phyloP scores from a whole-genome alignment of 2,329 filamentous ascomycete genomes.

The Aspergillus neotritici region DNA sequence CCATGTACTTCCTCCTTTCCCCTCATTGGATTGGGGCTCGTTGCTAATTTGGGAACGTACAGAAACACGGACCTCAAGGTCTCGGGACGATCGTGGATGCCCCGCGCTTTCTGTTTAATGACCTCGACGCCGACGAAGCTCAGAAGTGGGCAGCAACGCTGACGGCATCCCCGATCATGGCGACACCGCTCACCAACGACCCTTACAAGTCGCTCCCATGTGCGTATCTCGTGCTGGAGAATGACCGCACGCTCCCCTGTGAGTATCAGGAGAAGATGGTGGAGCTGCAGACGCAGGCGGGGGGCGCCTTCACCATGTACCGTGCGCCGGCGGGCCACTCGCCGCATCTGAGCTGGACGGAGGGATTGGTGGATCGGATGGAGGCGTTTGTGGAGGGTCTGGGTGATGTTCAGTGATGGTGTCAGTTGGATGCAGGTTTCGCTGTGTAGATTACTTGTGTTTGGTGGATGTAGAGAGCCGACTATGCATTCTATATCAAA shows the following conservation, averaged over 20 bases:
- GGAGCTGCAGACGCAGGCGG: slow-evolving; percentile 14
- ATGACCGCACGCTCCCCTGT: slow-evolving; percentile 24
- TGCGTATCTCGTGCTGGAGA: slow-evolving; percentile 29
- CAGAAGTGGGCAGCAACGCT: slow-evolving; percentile 20
- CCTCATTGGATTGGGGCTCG: fast-evolving
- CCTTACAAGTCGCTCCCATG: slow-evolving; percentile 28
- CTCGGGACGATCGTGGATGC: slow-evolving; percentile 21
- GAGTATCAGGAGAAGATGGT: slow-evolving; percentile 31
- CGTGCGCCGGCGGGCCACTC: slow-evolving; percentile 24
- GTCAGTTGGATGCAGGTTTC: too few relatives aligned
- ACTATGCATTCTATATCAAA: too few relatives aligned
- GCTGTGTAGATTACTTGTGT: too few relatives aligned
- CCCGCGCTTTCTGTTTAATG: slow-evolving; percentile 26
- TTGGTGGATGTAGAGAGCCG: too few relatives aligned
- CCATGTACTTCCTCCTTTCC: slow-evolving; percentile 16
- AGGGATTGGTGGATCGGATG: slow-evolving; percentile 18
- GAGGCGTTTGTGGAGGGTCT: slow-evolving; percentile 15
- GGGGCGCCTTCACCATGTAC: slow-evolving; percentile 21
- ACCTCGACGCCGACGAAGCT: slow-evolving; percentile 18
- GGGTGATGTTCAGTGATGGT: too few relatives aligned
- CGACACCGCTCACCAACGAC: slow-evolving; percentile 26
- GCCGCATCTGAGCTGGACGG: slow-evolving; percentile 30
- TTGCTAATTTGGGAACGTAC: not conserved
- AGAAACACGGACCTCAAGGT: slow-evolving; percentile 16
- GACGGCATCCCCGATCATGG: slow-evolving; percentile 23